Percentiles rank a stretch among this genome's conserved stretches.
Conservation (phyloP, 306 rosid genomes). For the Biancaea sappan region DNA sequence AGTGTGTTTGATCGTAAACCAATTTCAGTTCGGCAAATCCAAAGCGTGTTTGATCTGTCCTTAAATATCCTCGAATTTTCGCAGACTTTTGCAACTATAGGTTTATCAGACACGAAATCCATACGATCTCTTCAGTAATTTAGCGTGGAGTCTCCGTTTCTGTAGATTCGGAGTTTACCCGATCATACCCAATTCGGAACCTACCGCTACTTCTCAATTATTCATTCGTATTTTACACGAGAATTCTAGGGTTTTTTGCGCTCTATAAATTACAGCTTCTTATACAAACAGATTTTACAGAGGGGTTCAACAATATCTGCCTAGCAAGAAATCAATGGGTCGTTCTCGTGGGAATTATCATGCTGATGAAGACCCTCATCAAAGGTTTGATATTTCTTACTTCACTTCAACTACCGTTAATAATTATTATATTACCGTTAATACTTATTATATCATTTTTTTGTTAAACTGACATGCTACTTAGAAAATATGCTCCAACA, state of each 20-base stretch:
- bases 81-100: background rate
- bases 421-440: background rate
- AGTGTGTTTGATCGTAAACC: too few relatives aligned
- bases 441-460: background rate
- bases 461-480: constrained; percentile 3
- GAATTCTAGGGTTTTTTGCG: constrained; percentile 41
- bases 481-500: too few relatives aligned
- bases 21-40: background rate
- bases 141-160: background rate
- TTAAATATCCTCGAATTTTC: background rate
- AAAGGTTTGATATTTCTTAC: constrained; percentile 56
- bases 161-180: constrained; percentile 18
- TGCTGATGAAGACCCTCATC: constrained; percentile 86
- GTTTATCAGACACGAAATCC: background rate
- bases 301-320: constrained; percentile 28
- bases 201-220: background rate
- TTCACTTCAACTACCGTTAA: background rate
- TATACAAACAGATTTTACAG: background rate
- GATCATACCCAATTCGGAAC: constrained; percentile 8
- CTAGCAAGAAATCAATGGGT: constrained; percentile 64
- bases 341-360: constrained; percentile 95
- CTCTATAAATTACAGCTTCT: background rate
- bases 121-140: background rate
- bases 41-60: background rate
- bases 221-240: background rate